Conservation (phyloP, 164 flowering plant genomes). For the Magnolia kwangsiensis region DNA sequence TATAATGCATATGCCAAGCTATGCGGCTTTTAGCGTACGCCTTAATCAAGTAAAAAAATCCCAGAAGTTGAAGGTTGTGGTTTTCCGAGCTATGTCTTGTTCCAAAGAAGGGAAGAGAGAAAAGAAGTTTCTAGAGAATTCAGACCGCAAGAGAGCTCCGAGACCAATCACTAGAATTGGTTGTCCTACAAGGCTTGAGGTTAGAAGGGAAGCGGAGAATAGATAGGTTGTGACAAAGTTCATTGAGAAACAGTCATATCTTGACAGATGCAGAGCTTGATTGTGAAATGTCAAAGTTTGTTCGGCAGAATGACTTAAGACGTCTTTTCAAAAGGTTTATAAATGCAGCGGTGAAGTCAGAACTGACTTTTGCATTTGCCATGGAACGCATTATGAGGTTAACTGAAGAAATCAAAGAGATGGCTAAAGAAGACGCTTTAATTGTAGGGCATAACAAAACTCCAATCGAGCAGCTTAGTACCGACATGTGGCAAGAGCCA, state of each 20-base stretch:
- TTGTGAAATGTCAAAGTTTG: background rate
- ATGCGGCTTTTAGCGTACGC: background rate
- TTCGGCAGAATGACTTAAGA: background rate
- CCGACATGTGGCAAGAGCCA: background rate
- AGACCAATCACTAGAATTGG: background rate
- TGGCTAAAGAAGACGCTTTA: background rate
- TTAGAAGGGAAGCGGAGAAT: background rate
- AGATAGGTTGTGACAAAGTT: background rate
- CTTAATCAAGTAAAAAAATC: background rate
- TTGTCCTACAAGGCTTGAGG: background rate
- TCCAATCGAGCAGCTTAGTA: background rate
- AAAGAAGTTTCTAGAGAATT: background rate
- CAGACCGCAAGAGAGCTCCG: background rate
- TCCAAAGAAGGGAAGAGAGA: constrained; percentile 1
- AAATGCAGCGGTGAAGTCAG: background rate
- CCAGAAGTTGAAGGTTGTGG: background rate
- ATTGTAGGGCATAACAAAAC: background rate
- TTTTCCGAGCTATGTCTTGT: constrained; percentile 1
- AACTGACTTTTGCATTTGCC: background rate
- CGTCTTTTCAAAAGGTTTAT: background rate
- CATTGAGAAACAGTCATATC: background rate
- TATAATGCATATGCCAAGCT: constrained; percentile 1
- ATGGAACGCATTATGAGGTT: background rate
- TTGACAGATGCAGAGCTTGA: background rate
- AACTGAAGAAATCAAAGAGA: background rate